These are phyloP conservation scores for Apiotrichum sp. DNA, from an alignment of 1,284 basidiomycete species.

Conservation along the genomic window DNA sequence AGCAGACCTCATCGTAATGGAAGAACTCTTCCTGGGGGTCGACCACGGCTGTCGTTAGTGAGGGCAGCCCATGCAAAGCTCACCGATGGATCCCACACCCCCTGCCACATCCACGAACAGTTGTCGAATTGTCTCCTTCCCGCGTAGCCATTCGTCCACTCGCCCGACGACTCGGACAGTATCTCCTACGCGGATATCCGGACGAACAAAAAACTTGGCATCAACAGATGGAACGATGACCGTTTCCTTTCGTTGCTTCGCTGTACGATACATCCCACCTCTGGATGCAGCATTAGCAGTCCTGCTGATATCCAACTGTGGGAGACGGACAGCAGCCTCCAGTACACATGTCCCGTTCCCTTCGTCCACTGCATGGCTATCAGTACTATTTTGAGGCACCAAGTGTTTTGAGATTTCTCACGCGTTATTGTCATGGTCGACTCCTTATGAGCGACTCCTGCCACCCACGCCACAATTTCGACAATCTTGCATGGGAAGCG, in stretches of 20 bases:
- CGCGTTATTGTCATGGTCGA: constrained; percentile 23
- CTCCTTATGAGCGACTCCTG: constrained; percentile 37
- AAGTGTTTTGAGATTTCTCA: constrained; percentile 6
- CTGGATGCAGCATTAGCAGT: background rate
- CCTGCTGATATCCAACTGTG: constrained; percentile 2
- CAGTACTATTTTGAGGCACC: background rate
- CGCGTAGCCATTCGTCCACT: constrained; percentile 33
- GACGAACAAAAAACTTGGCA: constrained; percentile 12
- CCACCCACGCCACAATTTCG: constrained; percentile 40
- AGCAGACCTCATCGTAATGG: constrained; percentile 19
- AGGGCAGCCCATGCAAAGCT: background rate
- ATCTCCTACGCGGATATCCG: constrained; percentile 39
- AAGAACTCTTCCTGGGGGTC: constrained; percentile 31
- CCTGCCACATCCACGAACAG: constrained; percentile 31
- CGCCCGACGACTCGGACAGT: constrained; percentile 32
- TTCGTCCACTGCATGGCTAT: constrained; percentile 32
- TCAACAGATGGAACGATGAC: no score
- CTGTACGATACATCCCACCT: background rate
- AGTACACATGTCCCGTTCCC: constrained; percentile 33
- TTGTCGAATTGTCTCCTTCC: constrained; percentile 28
- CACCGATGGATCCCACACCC: constrained; percentile 30
- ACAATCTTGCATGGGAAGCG: constrained; percentile 34
- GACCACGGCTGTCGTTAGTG: constrained; percentile 27
- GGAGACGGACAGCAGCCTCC: constrained; percentile 21
- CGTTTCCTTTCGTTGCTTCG: constrained; percentile 12